These are phyloP conservation scores for Allantophomopsis cytisporea DNA, from an alignment of 2,329 filamentous ascomycete genomes.

Conservation along the genomic window DNA sequence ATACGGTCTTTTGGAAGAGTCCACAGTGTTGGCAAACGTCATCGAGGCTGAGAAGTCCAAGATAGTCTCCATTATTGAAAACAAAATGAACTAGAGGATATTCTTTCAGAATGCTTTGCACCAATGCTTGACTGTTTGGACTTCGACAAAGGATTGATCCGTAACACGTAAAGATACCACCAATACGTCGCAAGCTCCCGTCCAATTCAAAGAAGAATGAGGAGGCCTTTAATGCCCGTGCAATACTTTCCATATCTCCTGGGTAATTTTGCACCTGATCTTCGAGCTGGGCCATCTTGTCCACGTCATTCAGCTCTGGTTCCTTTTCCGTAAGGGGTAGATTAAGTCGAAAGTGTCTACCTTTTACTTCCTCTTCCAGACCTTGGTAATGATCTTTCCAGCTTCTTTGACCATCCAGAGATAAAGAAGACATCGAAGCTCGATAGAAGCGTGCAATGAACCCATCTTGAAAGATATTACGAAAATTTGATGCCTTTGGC, in stretches of 20 bases:
- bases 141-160: constrained; percentile 10
- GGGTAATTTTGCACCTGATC: constrained; percentile 5
- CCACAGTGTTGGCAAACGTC: constrained; percentile 9
- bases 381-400: constrained; percentile 10
- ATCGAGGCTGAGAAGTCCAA: constrained; percentile 5
- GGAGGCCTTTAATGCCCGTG: constrained; percentile 6
- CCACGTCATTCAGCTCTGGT: constrained; percentile 8
- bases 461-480: constrained; percentile 8
- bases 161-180: constrained; percentile 6
- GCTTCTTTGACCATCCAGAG: constrained; percentile 7
- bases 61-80: constrained; percentile 1
- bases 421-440: constrained; percentile 11
- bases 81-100: constrained; percentile 6
- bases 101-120: constrained; percentile 4
- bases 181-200: constrained; percentile 2
- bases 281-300: constrained; percentile 7
- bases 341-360: constrained; percentile 10
- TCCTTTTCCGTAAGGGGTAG: constrained; percentile 6
- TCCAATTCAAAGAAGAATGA: constrained; percentile 13
- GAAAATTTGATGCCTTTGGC: constrained; percentile 5
- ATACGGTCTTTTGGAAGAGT: constrained; percentile 7
- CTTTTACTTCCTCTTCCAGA: constrained; percentile 7
- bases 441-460: constrained; percentile 7
- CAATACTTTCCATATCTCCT: constrained; percentile 5
- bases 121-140: constrained; percentile 5